Evolutionary conservation across 2,329 filamentous ascomycete species (phyloP).

Genomic region (Penicillium janthinellum): DNA sequence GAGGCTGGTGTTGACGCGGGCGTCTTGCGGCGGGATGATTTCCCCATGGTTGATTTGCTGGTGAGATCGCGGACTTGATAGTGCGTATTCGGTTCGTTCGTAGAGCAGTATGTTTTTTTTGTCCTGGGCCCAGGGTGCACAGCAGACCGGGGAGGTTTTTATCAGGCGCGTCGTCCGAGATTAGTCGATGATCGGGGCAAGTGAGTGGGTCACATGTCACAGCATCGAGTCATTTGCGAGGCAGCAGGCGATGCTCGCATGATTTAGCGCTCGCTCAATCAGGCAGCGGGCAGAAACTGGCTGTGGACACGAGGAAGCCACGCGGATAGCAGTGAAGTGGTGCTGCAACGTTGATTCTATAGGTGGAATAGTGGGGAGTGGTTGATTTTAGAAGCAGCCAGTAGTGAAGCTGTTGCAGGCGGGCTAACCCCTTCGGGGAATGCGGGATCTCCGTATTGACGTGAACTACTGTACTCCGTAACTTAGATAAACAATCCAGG

Average conservation of each 20-base stretch:
- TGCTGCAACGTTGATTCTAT: neutral
- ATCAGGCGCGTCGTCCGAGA: constrained; percentile 9
- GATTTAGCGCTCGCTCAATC: constrained; percentile 3
- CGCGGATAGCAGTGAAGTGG: neutral
- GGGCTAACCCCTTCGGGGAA: constrained; percentile 25
- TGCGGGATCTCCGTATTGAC: constrained; percentile 23
- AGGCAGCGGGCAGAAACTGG: neutral
- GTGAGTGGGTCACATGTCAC: constrained; percentile 23
- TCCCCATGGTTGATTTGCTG: constrained; percentile 33
- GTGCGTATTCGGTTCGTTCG: neutral
- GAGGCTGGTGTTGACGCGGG: constrained; percentile 26
- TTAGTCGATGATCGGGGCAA: constrained; percentile 12
- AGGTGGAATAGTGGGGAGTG: constrained; percentile 2
- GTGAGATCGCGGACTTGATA: neutral
- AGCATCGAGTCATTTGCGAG: constrained; percentile 13
- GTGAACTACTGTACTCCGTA: neutral
- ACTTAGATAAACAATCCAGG: neutral
- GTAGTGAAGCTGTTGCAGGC: constrained; percentile 3
- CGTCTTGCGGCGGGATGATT: constrained; percentile 38
- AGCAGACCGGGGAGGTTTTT: neutral
- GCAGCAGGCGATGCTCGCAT: constrained; percentile 11
- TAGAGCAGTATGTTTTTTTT: neutral
- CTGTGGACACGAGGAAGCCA: neutral
- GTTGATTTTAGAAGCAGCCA: neutral
- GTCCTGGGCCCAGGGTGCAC: neutral